Percentiles rank a stretch among this genome's conserved stretches.
These are phyloP conservation scores for Hypoxylon lienhwacheense DNA, from an alignment of 495 filamentous ascomycete genomes.

Conservation along the genomic window DNA sequence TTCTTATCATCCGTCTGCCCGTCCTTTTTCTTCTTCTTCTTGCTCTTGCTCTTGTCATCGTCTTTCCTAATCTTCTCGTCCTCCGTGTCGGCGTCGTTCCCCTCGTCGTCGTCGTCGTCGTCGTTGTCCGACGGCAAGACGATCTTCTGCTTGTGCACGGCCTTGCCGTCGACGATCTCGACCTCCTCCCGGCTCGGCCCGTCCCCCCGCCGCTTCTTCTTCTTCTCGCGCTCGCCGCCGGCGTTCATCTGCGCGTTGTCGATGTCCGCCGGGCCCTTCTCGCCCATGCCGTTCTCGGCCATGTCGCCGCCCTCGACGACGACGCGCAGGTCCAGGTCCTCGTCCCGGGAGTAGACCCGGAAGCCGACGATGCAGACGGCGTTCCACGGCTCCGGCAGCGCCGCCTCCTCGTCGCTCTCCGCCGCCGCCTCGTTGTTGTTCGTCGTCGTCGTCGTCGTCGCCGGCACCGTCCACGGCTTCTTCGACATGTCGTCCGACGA, in stretches of 20 bases:
- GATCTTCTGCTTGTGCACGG: constrained; percentile 44
- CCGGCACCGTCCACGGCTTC: constrained; percentile 46
- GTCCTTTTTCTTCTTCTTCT: constrained; percentile 11
- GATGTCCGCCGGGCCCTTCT: constrained; percentile 52
- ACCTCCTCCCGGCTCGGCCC: too few relatives aligned
- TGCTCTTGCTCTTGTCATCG: constrained; percentile 36
- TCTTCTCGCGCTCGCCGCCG: constrained; percentile 45
- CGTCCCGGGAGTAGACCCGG: constrained; percentile 54
- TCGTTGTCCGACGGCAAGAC: constrained; percentile 39
- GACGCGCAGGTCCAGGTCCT: constrained; percentile 49
- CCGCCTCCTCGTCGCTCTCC: constrained; percentile 51
- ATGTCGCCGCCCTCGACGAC: constrained; percentile 54
- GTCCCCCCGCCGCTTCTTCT: constrained; percentile 29
- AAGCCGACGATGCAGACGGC: constrained; percentile 54
- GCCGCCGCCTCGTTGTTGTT: constrained; percentile 32
- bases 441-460: constrained; percentile 29
- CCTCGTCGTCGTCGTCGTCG: constrained; percentile 39
- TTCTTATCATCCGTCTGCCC: constrained; percentile 19
- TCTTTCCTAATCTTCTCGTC: constrained; percentile 19
- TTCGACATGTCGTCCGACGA: constrained; percentile 54
- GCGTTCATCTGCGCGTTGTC: constrained; percentile 56
- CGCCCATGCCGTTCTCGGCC: constrained; percentile 53
- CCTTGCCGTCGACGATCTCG: constrained; percentile 45
- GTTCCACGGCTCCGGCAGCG: constrained; percentile 54
- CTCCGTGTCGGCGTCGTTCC: constrained; percentile 23